Conservation (phyloP, 2,329 filamentous ascomycete species). For the Helotiales sp. region DNA sequence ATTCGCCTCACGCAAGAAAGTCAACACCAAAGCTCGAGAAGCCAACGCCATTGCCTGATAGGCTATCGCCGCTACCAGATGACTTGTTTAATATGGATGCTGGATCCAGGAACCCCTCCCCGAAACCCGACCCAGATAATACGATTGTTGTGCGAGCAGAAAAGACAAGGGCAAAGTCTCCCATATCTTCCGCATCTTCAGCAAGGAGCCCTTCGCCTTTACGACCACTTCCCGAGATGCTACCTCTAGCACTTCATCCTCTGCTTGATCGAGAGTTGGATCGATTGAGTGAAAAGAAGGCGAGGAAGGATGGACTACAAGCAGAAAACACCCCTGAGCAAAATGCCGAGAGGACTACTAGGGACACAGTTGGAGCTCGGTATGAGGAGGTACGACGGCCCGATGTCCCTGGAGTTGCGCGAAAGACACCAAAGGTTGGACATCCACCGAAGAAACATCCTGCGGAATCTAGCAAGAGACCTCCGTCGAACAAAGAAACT, state of each 20-base stretch:
- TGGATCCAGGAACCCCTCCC: constrained; percentile 23
- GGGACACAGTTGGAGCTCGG: constrained; percentile 41
- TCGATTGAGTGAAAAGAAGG: constrained; percentile 32
- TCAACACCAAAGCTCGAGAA: constrained; percentile 27
- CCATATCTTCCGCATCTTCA: not conserved
- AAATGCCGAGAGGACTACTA: constrained; percentile 3
- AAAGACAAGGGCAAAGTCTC: constrained; percentile 20
- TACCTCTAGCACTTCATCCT: constrained; percentile 42
- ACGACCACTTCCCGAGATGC: constrained; percentile 38
- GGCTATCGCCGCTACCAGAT: constrained; percentile 37
- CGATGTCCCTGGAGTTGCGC: constrained; percentile 42
- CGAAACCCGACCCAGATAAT: constrained; percentile 25
- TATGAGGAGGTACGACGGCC: constrained; percentile 41
- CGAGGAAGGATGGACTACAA: constrained; percentile 17
- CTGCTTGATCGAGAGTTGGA: constrained; percentile 40
- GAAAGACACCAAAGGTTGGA: constrained; percentile 41
- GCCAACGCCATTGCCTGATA: constrained; percentile 30
- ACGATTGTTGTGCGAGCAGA: constrained; percentile 28
- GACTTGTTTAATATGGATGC: constrained; percentile 31
- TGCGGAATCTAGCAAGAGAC: constrained; percentile 33
- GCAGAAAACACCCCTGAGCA: constrained; percentile 9
- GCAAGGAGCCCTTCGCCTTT: constrained; percentile 24
- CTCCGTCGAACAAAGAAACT: constrained; percentile 17
- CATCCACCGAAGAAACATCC: constrained; percentile 39
- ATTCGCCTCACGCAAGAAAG: constrained; percentile 28